phyloP scores from a whole-genome alignment of 352 stramenopile genomes.

The Phytophthora vignae region DNA sequence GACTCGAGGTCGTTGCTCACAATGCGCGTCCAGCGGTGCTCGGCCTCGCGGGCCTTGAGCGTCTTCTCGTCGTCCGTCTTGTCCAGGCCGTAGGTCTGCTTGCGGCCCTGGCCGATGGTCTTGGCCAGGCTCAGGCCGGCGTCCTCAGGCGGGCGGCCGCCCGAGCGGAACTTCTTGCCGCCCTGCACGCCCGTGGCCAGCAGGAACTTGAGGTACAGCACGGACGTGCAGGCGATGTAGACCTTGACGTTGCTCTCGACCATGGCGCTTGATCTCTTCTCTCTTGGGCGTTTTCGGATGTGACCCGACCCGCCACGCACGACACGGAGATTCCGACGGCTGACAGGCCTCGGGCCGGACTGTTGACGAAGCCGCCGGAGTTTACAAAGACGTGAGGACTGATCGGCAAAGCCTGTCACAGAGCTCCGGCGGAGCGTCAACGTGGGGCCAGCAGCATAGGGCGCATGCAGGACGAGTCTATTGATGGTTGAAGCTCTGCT shows the following conservation, averaged over 20 bases:
- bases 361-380: conserved; percentile 11
- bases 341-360: not conserved
- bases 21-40: conserved; percentile 62
- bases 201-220: conserved; percentile 41
- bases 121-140: conserved; percentile 29
- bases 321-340: conserved; percentile 22
- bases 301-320: conserved; percentile 9
- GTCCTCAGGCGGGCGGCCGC: conserved; percentile 49
- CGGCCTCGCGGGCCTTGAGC: conserved; percentile 40
- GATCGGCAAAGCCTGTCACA: conserved; percentile 10
- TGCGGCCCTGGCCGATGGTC: conserved; percentile 26
- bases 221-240: conserved; percentile 40
- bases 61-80: conserved; percentile 43
- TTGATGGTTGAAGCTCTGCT: conserved; percentile 11
- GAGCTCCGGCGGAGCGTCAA: not conserved
- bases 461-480: conserved; percentile 1
- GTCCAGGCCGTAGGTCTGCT: conserved; percentile 41
- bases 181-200: conserved; percentile 34
- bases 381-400: conserved; percentile 19
- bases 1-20: conserved; percentile 69
- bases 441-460: not conserved
- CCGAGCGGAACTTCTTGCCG: conserved; percentile 46
- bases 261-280: conserved; percentile 9
- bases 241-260: conserved; percentile 41
- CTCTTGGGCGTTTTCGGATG: conserved; percentile 6